Percentiles rank a stretch among this genome's conserved stretches.
These are phyloP conservation scores for Carex pumila DNA, from an alignment of 176 grass and related monocot genomes.

Conservation along the genomic window DNA sequence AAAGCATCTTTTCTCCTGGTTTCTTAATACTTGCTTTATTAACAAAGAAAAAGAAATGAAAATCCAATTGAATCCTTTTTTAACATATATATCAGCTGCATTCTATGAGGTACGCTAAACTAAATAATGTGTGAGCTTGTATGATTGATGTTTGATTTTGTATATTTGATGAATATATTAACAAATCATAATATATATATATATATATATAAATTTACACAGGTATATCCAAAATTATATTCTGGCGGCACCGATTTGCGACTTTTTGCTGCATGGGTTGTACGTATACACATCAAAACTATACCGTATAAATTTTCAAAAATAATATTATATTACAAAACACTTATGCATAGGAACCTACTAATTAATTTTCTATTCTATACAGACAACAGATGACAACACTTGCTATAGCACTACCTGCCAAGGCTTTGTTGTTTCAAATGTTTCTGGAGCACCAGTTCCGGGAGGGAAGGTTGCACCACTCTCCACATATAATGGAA, in stretches of 20 bases:
- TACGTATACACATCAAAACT: background rate
- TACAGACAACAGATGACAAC: background rate
- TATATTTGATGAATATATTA: no score
- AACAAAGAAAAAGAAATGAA: no score
- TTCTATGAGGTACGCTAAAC: no score
- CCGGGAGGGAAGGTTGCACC: background rate
- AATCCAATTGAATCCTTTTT: no score
- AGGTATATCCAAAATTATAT: slow-evolving; percentile 19
- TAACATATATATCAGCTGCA: no score
- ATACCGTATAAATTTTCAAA: background rate
- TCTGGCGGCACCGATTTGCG: background rate
- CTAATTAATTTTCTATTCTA: background rate
- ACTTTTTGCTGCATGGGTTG: background rate
- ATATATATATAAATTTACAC: background rate
- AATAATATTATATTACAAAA: no score
- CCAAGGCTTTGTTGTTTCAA: slow-evolving; percentile 10
- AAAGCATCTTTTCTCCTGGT: no score
- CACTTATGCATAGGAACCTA: background rate
- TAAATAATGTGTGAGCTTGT: no score
- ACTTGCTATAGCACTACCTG: background rate
- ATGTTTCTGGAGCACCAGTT: background rate
- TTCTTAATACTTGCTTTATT: no score
- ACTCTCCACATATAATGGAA: background rate
- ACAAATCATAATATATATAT: no score
- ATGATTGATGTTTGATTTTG: no score